Conservation (phyloP, 257 asterid species). For the Coffea eugenioides region DNA sequence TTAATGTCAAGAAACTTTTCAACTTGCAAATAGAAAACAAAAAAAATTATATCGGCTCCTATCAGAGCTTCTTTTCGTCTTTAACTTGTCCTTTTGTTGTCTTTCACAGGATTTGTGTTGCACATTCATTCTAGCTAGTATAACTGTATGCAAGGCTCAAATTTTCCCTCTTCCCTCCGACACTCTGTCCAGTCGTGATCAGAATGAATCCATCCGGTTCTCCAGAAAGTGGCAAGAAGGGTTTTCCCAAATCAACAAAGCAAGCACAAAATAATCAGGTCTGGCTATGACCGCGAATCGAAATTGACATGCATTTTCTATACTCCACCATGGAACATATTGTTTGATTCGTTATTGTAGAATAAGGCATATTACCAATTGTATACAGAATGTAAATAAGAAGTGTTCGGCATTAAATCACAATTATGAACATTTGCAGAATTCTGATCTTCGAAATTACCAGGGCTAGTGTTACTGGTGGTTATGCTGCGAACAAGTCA, state of each 20-base stretch:
- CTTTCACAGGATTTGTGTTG: background rate
- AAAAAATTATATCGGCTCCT: too few species aligned
- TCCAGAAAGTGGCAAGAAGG: background rate
- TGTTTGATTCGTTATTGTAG: too few species aligned
- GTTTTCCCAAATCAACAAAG: background rate
- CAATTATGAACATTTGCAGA: too few species aligned
- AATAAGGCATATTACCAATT: too few species aligned
- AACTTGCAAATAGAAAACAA: background rate
- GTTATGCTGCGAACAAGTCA: too few species aligned
- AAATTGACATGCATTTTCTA: background rate
- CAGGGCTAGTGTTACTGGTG: too few species aligned
- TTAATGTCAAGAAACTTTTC: background rate
- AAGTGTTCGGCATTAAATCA: too few species aligned
- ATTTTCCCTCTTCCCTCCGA: too few species aligned
- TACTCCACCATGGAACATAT: background rate
- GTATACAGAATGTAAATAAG: too few species aligned
- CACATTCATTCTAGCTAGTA: background rate
- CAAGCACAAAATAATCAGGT: background rate
- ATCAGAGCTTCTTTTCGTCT: background rate
- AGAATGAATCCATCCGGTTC: background rate
- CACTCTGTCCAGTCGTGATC: background rate
- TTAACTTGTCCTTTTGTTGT: background rate
- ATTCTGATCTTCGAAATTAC: too few species aligned
- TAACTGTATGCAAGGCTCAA: background rate
- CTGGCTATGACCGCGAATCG: background rate